Conservation (phyloP, 2,329 filamentous ascomycete genomes). For the Beauveria pseudobassiana region DNA sequence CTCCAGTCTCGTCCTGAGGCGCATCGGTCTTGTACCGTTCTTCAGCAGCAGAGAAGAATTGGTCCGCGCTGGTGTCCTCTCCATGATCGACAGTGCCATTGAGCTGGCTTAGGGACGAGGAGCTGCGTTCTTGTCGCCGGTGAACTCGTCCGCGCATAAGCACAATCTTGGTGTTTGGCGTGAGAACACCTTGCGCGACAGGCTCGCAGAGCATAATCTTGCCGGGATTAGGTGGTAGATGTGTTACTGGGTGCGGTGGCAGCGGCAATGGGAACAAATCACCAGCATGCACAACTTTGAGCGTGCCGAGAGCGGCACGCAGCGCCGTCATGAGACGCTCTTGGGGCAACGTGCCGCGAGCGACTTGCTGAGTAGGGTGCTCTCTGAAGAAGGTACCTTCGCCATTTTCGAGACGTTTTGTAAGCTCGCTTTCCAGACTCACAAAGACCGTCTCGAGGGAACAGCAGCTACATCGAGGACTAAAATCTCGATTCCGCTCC, state of each 20-base stretch:
- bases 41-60: conserved; percentile 88
- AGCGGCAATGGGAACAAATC: conserved; percentile 74
- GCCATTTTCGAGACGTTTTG: conserved; percentile 72
- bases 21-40: conserved; percentile 58
- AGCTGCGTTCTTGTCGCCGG: conserved; percentile 42
- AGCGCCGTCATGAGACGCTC: conserved; percentile 59
- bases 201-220: conserved; percentile 92
- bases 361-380: conserved; percentile 38
- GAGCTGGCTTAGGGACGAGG: conserved; percentile 40
- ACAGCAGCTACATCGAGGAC: conserved; percentile 75
- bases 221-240: conserved; percentile 74
- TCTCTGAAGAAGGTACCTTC: conserved; percentile 74
- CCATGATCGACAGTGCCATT: conserved; percentile 56
- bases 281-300: conserved; percentile 74
- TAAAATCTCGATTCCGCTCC: conserved; percentile 75
- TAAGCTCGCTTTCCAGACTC: conserved; percentile 71
- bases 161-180: conserved; percentile 74
- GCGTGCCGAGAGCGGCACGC: conserved; percentile 63
- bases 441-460: conserved; percentile 81
- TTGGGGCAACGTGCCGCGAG: conserved; percentile 33
- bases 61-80: conserved; percentile 80
- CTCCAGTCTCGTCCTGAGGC: conserved; percentile 44
- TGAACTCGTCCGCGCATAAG: conserved; percentile 58
- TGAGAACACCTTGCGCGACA: conserved; percentile 77
- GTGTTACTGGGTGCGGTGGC: conserved; percentile 77